These are phyloP conservation scores for Peronospora farinosa DNA, from an alignment of 352 stramenopile genomes.

Conservation along the genomic window DNA sequence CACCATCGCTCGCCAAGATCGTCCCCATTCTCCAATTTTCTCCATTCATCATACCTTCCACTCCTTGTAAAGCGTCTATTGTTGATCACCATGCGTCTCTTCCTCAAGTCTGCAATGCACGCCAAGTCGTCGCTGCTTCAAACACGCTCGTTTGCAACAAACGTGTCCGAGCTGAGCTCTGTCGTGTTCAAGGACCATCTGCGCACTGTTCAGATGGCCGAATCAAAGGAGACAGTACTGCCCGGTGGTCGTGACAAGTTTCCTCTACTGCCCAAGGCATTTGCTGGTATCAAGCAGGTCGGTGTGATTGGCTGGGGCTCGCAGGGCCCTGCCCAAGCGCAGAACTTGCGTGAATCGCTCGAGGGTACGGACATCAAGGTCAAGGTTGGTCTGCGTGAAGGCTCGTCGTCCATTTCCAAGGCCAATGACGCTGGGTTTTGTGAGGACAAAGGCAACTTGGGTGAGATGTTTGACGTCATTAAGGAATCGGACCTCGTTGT, in stretches of 20 bases:
- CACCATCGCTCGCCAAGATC: neutral
- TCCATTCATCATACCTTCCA: conserved; percentile 7
- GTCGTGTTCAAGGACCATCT: conserved; percentile 68
- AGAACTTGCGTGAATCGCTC: conserved; percentile 96
- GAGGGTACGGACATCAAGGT: conserved; percentile 67
- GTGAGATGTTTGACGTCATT: conserved; percentile 95
- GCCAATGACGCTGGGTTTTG: conserved; percentile 89
- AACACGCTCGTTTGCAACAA: conserved; percentile 53
- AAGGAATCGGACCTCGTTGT: conserved; percentile 95
- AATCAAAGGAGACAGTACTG: conserved; percentile 69
- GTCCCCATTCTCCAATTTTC: conserved; percentile 32
- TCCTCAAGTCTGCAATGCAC: conserved; percentile 48
- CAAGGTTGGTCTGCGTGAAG: conserved; percentile 83
- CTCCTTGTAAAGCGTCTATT: neutral
- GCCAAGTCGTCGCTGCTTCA: conserved; percentile 37
- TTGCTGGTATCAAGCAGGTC: conserved; percentile 95
- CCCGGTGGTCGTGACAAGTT: conserved; percentile 90
- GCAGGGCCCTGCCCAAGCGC: conserved; percentile 94
- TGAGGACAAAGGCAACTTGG: conserved; percentile 90
- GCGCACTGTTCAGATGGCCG: conserved; percentile 72
- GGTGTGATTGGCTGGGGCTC: conserved; percentile 97
- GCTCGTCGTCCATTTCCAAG: conserved; percentile 76
- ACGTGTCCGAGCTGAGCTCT: conserved; percentile 55
- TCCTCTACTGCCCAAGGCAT: conserved; percentile 91
- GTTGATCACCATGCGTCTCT: conserved; percentile 49